Base-by-base conservation (phyloP, 2,329 filamentous ascomycete genomes). In the Juglanconis oblonga region DNA sequence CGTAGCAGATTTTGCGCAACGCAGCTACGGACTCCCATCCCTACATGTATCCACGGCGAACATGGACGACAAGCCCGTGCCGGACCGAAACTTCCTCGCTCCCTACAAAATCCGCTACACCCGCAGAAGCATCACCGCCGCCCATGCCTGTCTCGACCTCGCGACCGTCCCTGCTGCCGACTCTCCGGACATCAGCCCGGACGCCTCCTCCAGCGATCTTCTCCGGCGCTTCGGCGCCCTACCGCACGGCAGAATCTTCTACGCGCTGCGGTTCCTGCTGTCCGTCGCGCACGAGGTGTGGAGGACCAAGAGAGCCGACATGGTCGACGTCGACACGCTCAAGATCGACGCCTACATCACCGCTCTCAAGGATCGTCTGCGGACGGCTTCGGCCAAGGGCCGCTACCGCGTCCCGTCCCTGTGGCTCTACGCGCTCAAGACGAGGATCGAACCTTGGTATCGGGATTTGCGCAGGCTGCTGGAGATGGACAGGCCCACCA, bases 401-500 rank as follows among this genome's bases (percentile, higher is more conserved):
- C 50, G 8, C 10, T 62, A 59, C 52, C 57, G 57, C n/a, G 40
- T 55, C n/a, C 52, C 61, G n/a, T 47, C 52, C 10, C 29, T 62
- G 24, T 62, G 61, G 61, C 49, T 62, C 5, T 57, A 62, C 44
- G 61, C 61, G 33, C 35, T 60, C 4, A 42, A 48, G 36, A 52
- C 61, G 5, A 36, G 57, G 14, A 59, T 62, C 48, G 52, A 56
- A 38, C 61, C 61, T 2, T 62, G 61, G 61, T 62, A 52, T 29
- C 24, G 38, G 3, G n/a, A 55, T 11, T 52, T 62, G 17, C 24
- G 53, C 33, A 45, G 48, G 6, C 14, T 52, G 10, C 44, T 61
- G 29, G 55, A 61, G 17, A 42, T 38, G 29, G 55, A 58, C 31
- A 44, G 49, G 31, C 57, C 57, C 4, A 45, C 51, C 29, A 35